Evolutionary conservation across 352 stramenopile genomes (phyloP).

Genomic region (Phytophthora sp.): DNA sequence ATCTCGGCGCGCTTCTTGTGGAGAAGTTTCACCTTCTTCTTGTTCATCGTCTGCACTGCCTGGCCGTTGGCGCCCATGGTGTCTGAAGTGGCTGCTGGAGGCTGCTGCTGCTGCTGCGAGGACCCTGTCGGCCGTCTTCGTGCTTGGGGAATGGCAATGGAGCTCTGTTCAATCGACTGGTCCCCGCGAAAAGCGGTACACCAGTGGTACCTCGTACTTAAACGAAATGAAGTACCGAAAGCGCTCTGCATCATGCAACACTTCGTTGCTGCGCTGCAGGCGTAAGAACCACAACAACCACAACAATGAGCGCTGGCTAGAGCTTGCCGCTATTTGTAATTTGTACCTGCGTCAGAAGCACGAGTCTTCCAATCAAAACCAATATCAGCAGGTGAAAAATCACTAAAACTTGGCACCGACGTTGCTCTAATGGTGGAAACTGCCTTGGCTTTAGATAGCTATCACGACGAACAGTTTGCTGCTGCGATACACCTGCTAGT

Average conservation of each 20-base stretch:
- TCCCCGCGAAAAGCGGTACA: slow-evolving; percentile 40
- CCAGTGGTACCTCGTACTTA: slow-evolving; percentile 40
- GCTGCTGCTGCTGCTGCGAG: neutral
- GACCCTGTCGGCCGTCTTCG: slow-evolving; percentile 1
- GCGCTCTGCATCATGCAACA: neutral
- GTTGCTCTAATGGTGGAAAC: slow-evolving; percentile 12
- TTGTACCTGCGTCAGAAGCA: too few species aligned
- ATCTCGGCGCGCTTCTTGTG: slow-evolving; percentile 83
- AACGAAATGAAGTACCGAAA: neutral
- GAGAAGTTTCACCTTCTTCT: slow-evolving; percentile 88
- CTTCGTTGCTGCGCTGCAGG: too few species aligned
- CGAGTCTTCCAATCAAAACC: too few species aligned
- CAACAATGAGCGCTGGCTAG: too few species aligned
- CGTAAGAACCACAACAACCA: neutral
- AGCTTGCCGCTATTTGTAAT: too few species aligned
- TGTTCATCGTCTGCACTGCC: slow-evolving; percentile 82
- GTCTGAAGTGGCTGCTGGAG: neutral
- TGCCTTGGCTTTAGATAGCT: slow-evolving; percentile 26
- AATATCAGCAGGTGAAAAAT: neutral
- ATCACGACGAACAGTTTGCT: neutral
- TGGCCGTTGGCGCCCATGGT: slow-evolving; percentile 61
- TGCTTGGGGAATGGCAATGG: slow-evolving; percentile 24
- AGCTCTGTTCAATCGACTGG: slow-evolving; percentile 37
- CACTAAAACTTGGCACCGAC: neutral
- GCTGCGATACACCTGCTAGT: neutral